phyloP scores from a whole-genome alignment of 2,329 filamentous ascomycete genomes.

The Stemphylium vesicarium region DNA sequence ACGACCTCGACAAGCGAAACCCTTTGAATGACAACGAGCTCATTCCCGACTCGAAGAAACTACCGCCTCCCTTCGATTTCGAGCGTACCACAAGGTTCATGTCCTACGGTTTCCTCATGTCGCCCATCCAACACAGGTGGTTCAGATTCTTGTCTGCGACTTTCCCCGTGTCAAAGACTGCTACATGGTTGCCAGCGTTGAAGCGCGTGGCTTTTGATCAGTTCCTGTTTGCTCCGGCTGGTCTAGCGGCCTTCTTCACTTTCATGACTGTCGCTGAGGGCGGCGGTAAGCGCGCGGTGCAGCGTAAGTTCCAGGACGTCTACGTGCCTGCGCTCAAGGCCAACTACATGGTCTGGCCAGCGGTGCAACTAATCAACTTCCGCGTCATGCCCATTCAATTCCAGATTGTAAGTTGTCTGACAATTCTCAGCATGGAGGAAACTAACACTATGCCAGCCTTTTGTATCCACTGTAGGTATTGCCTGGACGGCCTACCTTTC shows the following conservation, averaged over 20 bases:
- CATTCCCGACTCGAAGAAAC: slow-evolving; percentile 65
- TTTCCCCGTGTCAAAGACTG: slow-evolving; percentile 82
- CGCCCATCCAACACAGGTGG: slow-evolving; percentile 94
- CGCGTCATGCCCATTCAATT: slow-evolving; percentile 92
- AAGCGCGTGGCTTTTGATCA: slow-evolving; percentile 94
- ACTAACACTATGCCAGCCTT: slow-evolving; percentile 67
- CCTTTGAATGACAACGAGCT: slow-evolving; percentile 69
- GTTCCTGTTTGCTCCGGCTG: slow-evolving; percentile 88
- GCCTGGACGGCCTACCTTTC: slow-evolving; percentile 98
- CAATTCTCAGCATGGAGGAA: neutral
- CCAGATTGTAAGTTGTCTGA: slow-evolving; percentile 76
- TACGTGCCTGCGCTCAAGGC: slow-evolving; percentile 94
- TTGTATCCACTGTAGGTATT: slow-evolving; percentile 94
- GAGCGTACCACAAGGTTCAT: slow-evolving; percentile 94
- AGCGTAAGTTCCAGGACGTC: slow-evolving; percentile 88
- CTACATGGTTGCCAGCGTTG: slow-evolving; percentile 74
- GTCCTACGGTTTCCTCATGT: slow-evolving; percentile 96
- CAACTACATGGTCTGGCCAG: slow-evolving; percentile 94
- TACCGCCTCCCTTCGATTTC: slow-evolving; percentile 90
- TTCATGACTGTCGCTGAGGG: slow-evolving; percentile 97
- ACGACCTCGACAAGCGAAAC: slow-evolving; percentile 83
- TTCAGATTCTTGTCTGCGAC: slow-evolving; percentile 81
- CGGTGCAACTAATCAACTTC: slow-evolving; percentile 97
- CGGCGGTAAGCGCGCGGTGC: slow-evolving; percentile 78
- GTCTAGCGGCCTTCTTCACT: slow-evolving; percentile 87